Conservation (phyloP, 192 early-diverging fungal species). For the Dimargaris cristalligena region DNA sequence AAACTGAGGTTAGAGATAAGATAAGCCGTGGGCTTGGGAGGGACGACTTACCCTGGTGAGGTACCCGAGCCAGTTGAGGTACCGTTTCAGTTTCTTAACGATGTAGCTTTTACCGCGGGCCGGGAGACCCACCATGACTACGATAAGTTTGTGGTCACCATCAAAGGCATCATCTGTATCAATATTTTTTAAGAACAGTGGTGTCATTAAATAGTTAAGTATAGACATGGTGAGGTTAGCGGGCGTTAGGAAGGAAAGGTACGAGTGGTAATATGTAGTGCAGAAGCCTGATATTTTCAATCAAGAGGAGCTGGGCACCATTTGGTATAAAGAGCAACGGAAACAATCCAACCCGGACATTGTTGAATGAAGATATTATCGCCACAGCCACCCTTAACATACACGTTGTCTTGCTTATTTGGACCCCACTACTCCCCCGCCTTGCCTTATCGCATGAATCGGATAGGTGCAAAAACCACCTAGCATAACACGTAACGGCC, state of each 20-base stretch:
- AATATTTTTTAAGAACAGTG: background rate
- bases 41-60: slow-evolving; percentile 41
- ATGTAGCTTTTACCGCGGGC: slow-evolving; percentile 92
- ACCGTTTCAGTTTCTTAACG: slow-evolving; percentile 87
- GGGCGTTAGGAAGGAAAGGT: background rate
- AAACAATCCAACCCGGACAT: too few relatives aligned
- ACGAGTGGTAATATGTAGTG: background rate
- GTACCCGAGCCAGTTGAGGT: slow-evolving; percentile 65
- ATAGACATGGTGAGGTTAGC: background rate
- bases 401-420: too few relatives aligned
- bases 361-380: too few relatives aligned
- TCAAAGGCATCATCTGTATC: slow-evolving; percentile 24
- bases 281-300: background rate
- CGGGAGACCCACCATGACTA: slow-evolving; percentile 95
- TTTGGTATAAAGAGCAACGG: background rate
- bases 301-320: background rate
- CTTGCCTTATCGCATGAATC: too few relatives aligned
- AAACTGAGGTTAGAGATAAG: too few relatives aligned
- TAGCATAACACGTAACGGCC: too few relatives aligned
- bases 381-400: too few relatives aligned
- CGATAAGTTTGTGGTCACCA: slow-evolving; percentile 73
- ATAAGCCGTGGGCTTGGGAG: too few relatives aligned
- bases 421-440: too few relatives aligned
- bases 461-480: too few relatives aligned
- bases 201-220: background rate